Evolutionary conservation across 768 basidiomycete genomes (phyloP).

Genomic region (Lenzites betulinus): DNA sequence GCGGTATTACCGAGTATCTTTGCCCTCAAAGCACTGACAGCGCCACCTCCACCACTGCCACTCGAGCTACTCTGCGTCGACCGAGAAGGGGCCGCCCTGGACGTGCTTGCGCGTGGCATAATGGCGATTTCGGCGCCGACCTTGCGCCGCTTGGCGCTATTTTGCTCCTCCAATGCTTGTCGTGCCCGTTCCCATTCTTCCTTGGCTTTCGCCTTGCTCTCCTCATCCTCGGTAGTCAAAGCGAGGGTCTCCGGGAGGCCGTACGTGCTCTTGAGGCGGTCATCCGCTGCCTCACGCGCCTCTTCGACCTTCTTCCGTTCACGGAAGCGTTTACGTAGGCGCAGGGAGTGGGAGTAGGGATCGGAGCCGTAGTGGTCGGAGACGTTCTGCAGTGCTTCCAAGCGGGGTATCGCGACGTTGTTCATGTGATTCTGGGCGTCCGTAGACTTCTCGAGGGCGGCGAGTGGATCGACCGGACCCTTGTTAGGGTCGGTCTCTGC

Average conservation of each 20-base stretch:
- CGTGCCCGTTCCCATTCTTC: slow-evolving; percentile 61
- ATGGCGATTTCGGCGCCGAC: slow-evolving; percentile 25
- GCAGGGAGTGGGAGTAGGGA: slow-evolving; percentile 79
- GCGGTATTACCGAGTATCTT: slow-evolving; percentile 61
- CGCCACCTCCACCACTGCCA: slow-evolving; percentile 21
- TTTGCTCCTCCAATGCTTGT: slow-evolving; percentile 45
- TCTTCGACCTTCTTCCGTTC: slow-evolving; percentile 82
- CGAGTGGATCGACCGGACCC: slow-evolving; percentile 78
- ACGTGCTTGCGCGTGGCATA: slow-evolving; percentile 9
- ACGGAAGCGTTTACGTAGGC: slow-evolving; percentile 80
- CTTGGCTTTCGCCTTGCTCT: slow-evolving; percentile 59
- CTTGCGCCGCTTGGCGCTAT: slow-evolving; percentile 50
- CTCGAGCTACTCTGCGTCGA: background rate
- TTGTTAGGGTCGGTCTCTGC: slow-evolving; percentile 70
- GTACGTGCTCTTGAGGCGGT: slow-evolving; percentile 70
- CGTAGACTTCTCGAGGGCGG: slow-evolving; percentile 86
- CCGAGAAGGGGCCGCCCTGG: background rate
- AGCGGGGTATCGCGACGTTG: slow-evolving; percentile 74
- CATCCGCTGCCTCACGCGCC: slow-evolving; percentile 68
- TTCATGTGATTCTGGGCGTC: slow-evolving; percentile 71
- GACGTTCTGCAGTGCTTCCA: slow-evolving; percentile 75
- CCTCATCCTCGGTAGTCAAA: slow-evolving; percentile 68
- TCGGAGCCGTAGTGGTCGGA: slow-evolving; percentile 83
- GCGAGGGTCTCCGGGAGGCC: slow-evolving; percentile 70
- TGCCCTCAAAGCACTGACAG: slow-evolving; percentile 45